Conservation (phyloP, 192 early-diverging fungal genomes). For the Coemansia sp. region DNA sequence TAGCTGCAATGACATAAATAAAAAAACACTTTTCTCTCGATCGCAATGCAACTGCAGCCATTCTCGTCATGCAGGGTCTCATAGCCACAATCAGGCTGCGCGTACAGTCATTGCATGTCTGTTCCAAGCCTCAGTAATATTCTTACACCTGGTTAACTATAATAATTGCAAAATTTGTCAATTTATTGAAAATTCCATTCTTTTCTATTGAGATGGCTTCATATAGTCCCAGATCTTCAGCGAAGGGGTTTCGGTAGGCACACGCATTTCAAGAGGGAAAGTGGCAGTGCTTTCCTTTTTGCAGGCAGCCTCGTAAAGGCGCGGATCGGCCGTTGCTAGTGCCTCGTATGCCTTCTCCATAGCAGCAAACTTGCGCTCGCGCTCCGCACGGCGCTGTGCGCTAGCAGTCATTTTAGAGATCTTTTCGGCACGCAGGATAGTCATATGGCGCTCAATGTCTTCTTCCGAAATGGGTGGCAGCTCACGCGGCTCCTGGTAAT, state of each 20-base stretch:
- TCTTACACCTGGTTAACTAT: no score
- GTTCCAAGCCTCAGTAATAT: no score
- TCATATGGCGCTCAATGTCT: constrained; percentile 63
- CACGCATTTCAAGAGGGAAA: constrained; percentile 71
- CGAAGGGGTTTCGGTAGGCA: constrained; percentile 72
- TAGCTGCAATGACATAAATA: no score
- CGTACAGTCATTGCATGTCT: no score
- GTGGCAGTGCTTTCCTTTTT: constrained; percentile 56
- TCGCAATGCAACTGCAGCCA: no score
- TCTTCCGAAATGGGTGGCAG: constrained; percentile 50
- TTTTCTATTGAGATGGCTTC: background rate
- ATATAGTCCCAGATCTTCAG: constrained; percentile 67
- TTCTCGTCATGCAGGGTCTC: no score
- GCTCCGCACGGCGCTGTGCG: constrained; percentile 42
- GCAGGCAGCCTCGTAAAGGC: constrained; percentile 64
- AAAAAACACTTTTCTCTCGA: no score
- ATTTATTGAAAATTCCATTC: no score
- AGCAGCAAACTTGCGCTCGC: constrained; percentile 59
- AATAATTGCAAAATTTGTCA: no score
- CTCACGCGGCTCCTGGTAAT: constrained; percentile 56
- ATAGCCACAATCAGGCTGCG: no score
- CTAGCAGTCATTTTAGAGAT: constrained; percentile 56
- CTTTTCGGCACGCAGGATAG: constrained; percentile 71
- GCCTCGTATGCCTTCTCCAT: constrained; percentile 67
- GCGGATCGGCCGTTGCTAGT: constrained; percentile 58